Conservation (phyloP, 2,329 filamentous ascomycete genomes). For the Sarocladium oryzae region DNA sequence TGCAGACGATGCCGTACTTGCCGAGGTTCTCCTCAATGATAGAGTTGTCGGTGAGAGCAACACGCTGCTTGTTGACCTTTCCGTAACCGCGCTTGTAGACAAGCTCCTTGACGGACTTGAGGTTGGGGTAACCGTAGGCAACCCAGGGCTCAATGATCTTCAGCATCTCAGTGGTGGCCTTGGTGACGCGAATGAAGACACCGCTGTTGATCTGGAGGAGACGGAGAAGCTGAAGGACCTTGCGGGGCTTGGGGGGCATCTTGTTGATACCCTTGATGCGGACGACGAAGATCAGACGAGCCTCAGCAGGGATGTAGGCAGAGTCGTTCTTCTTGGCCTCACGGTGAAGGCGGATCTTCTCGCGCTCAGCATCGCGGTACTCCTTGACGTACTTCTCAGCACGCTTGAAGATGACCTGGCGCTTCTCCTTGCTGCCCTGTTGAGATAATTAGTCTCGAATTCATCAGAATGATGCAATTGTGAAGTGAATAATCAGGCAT, state of each 20-base stretch:
- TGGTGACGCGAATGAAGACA: constrained; percentile 95
- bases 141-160: constrained; percentile 99
- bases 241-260: constrained; percentile 99
- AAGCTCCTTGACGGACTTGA: constrained; percentile 98
- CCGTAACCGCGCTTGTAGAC: constrained; percentile 99
- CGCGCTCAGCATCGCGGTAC: constrained; percentile 96
- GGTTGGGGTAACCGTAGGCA: constrained; percentile 98
- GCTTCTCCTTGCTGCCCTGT: constrained; percentile 98
- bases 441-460: constrained; percentile 29
- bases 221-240: constrained; percentile 98
- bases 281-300: constrained; percentile 95
- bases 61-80: constrained; percentile 97
- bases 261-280: constrained; percentile 99
- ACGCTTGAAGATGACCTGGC: constrained; percentile 98
- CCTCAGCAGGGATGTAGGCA: constrained; percentile 91
- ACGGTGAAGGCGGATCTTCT: constrained; percentile 91
- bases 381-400: constrained; percentile 99
- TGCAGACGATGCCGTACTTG: constrained; percentile 98
- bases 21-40: constrained; percentile 95
- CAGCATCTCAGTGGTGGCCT: constrained; percentile 95
- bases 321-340: constrained; percentile 86
- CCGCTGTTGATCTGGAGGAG: constrained; percentile 99
- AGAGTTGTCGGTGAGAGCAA: constrained; percentile 93
- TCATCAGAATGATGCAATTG: constrained; percentile 13
- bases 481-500: constrained; percentile 23